Conservation (phyloP, 208 protist genomes). For the Leptomonas pyrrhocoris region DNA sequence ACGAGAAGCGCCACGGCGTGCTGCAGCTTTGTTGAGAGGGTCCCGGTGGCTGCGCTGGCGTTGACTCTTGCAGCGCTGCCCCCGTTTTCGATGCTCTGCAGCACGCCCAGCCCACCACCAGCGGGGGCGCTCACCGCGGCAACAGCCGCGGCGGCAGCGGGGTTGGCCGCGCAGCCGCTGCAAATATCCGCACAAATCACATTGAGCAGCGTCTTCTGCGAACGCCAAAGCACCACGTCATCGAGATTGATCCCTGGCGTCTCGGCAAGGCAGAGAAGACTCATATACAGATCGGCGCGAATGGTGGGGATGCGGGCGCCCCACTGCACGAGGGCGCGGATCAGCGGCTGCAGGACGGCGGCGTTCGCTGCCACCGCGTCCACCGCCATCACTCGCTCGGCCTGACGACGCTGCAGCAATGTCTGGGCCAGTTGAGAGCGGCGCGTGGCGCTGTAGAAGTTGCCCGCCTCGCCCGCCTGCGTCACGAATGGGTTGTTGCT, state of each 20-base stretch:
- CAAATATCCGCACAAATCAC: conserved; percentile 65
- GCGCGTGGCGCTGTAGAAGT: conserved; percentile 25
- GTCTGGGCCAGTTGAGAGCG: conserved; percentile 32
- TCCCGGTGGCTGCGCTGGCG: background rate
- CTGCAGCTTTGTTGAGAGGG: conserved; percentile 18
- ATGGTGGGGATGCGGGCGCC: conserved; percentile 46
- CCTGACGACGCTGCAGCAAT: conserved; percentile 18
- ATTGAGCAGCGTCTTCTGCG: conserved; percentile 59
- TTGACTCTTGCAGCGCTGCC: background rate
- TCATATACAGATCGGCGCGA: conserved; percentile 63
- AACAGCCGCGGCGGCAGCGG: background rate
- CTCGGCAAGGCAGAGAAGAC: conserved; percentile 54
- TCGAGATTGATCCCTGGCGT: conserved; percentile 66
- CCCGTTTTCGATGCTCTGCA: background rate
- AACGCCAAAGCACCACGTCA: conserved; percentile 66
- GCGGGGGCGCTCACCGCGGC: background rate
- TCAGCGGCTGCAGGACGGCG: conserved; percentile 51
- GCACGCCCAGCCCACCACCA: too few species aligned
- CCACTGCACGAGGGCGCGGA: conserved; percentile 63
- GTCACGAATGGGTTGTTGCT: conserved; percentile 27
- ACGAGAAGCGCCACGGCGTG: conserved; percentile 59
- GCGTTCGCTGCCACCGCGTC: conserved; percentile 2
- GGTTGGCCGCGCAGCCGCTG: background rate
- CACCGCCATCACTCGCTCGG: background rate
- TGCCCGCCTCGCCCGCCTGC: conserved; percentile 26